Base-by-base conservation (phyloP, 73 alveolate species). In the Breviolum minutum region DNA sequence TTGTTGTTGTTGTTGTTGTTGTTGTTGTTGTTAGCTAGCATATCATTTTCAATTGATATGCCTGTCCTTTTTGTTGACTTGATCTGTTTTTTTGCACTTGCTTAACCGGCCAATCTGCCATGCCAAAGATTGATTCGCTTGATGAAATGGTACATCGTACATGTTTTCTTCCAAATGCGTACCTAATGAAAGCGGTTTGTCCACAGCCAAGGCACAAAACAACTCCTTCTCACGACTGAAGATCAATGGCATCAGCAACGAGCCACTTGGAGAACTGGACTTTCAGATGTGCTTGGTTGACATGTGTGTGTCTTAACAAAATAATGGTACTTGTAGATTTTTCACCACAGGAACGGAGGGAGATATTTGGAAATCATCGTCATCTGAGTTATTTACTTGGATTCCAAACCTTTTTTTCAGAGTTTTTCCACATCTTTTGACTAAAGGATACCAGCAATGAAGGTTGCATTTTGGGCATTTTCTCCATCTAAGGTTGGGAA, bases 241-340 rank as follows among this genome's bases (percentile, higher is more conserved):
- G 76, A 94, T 94, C 85, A 94, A 94, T 61, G 99, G 99, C 60
- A 94, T 94, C 86, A 94, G 99, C 99, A 94, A 94, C 68, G 99
- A 94, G 99, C 93, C 32, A 27, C 82, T 63, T 11, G 80, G 90
- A 14, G 77, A 14, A 68, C 77, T 68, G 77, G 24, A 22, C 77
- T 40, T 40, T 40, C 3, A 40, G 54, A 40, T 3, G 54, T 40
- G 5, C 5, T 40, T 40, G 3, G 54, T 40, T 40, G 54, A 40
- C 54, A 40, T 40, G 54, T 40, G 54, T 40, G 54, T 40, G 54
- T 40, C 54, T 40, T 3, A 40, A 40, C 54, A 40, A 0, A 40
- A 40, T 40, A 40, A 40, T 40, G 54, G 3, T 40, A 3, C 54
- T 40, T 40, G 54, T 40, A 40, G 3, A 40, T 3, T 40, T 40